Evolutionary conservation across 2,329 filamentous ascomycete genomes (phyloP).

Genomic region (Colletotrichum sp.): DNA sequence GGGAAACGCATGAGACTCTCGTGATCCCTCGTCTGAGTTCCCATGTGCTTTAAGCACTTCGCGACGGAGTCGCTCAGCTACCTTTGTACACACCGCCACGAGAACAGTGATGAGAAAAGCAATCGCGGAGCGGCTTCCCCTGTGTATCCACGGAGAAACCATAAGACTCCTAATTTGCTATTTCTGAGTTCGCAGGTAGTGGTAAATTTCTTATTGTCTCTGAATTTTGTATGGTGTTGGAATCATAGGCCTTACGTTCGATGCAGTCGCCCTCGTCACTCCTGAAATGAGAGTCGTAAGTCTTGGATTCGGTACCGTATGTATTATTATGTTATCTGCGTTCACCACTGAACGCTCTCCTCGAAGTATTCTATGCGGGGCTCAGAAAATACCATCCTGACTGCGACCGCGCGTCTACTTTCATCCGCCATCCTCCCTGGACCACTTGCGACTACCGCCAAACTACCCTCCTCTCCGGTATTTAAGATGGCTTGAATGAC

Average conservation of each 20-base stretch:
- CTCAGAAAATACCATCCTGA: conserved; percentile 26
- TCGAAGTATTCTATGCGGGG: conserved; percentile 44
- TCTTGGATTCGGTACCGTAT: fast-evolving
- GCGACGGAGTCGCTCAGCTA: not conserved
- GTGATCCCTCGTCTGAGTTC: not conserved
- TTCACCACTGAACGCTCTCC: conserved; percentile 47
- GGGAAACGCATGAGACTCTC: not conserved
- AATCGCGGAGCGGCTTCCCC: not conserved
- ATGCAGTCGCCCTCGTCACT: not conserved
- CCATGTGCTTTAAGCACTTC: not conserved
- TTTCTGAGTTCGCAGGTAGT: not conserved
- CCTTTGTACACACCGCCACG: not conserved
- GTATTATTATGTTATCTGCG: fast-evolving
- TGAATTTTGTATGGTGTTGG: not conserved
- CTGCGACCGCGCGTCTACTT: conserved; percentile 36
- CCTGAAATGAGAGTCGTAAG: not conserved
- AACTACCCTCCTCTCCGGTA: conserved; percentile 23
- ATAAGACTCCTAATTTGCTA: not conserved
- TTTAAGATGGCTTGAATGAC: conserved; percentile 33
- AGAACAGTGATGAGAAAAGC: not conserved
- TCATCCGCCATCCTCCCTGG: conserved; percentile 50
- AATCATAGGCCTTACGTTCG: not conserved
- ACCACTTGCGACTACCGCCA: conserved; percentile 50
- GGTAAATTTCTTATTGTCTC: fast-evolving
- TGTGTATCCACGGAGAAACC: not conserved